phyloP scores from a whole-genome alignment of 2,329 filamentous ascomycete genomes.

The Dactylonectria macrodidyma region DNA sequence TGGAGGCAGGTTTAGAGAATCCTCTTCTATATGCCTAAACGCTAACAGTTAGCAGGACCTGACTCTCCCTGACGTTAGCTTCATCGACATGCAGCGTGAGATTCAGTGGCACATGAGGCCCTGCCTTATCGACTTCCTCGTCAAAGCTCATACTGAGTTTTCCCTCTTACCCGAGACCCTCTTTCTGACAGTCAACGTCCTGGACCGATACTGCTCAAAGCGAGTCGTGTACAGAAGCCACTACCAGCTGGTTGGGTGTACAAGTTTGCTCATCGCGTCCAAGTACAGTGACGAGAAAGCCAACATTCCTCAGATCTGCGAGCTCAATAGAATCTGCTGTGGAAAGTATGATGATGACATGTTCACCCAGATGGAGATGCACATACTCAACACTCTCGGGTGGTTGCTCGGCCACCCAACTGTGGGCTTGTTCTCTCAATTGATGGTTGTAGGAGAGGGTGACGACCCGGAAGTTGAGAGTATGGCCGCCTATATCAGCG shows the following conservation, averaged over 20 bases:
- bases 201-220: constrained; percentile 98
- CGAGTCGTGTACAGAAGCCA: constrained; percentile 99
- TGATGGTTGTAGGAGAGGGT: constrained; percentile 85
- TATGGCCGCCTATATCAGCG: constrained; percentile 94
- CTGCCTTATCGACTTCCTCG: constrained; percentile 97
- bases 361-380: constrained; percentile 99
- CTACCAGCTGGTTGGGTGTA: constrained; percentile 97
- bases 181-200: constrained; percentile 95
- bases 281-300: constrained; percentile 99
- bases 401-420: constrained; percentile 98
- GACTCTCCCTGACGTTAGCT: constrained; percentile 94
- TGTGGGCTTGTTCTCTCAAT: constrained; percentile 92
- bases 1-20: constrained; percentile 77
- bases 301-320: constrained; percentile 95
- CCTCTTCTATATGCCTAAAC: constrained; percentile 1
- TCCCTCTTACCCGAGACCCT: constrained; percentile 94
- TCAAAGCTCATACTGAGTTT: constrained; percentile 97
- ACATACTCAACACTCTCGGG: constrained; percentile 96
- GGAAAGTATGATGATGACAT: constrained; percentile 98
- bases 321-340: constrained; percentile 99
- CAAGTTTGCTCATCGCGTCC: constrained; percentile 93
- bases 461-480: constrained; percentile 91
- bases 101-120: constrained; percentile 99
- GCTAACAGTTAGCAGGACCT: constrained; percentile 69
- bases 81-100: constrained; percentile 98